These are phyloP conservation scores for Phytophthora ohioensis DNA, from an alignment of 352 stramenopile genomes.

Conservation along the genomic window DNA sequence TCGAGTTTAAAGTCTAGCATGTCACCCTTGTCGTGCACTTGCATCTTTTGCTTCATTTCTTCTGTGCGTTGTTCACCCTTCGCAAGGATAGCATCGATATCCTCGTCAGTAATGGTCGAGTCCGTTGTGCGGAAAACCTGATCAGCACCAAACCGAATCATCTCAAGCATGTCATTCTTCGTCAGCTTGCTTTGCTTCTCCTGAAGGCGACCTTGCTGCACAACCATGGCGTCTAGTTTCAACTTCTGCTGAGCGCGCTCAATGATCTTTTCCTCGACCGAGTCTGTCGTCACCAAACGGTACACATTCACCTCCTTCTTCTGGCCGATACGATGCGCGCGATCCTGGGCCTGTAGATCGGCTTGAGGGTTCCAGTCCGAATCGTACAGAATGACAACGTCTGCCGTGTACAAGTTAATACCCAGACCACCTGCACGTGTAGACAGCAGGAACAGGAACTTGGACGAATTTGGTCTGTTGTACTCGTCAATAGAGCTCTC, in stretches of 20 bases:
- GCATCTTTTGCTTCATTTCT: slow-evolving; percentile 91
- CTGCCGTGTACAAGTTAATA: slow-evolving; percentile 99
- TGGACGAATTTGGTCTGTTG: slow-evolving; percentile 96
- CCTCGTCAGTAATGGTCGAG: slow-evolving; percentile 97
- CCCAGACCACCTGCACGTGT: slow-evolving; percentile 97
- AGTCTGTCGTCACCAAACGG: slow-evolving; percentile 95
- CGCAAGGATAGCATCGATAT: slow-evolving; percentile 98
- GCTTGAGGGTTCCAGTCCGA: slow-evolving; percentile 99
- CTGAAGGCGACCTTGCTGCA: slow-evolving; percentile 87
- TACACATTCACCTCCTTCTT: slow-evolving; percentile 98
- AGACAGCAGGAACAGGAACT: slow-evolving; percentile 99
- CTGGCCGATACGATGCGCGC: slow-evolving; percentile 98
- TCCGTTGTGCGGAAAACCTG: slow-evolving; percentile 98
- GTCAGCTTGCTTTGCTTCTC: slow-evolving; percentile 93
- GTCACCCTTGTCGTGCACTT: slow-evolving; percentile 87
- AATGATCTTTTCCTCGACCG: slow-evolving; percentile 99
- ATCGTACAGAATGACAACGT: slow-evolving; percentile 99
- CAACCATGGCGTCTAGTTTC: slow-evolving; percentile 88
- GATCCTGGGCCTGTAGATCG: slow-evolving; percentile 95
- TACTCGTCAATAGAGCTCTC: slow-evolving; percentile 93
- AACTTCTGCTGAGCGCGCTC: slow-evolving; percentile 98
- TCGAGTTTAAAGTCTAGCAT: slow-evolving; percentile 94
- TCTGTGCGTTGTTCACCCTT: slow-evolving; percentile 88
- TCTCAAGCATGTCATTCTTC: slow-evolving; percentile 97
- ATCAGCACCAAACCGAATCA: slow-evolving; percentile 98